phyloP scores from a whole-genome alignment of 495 filamentous ascomycete species.

The Penicillium flavigenum region DNA sequence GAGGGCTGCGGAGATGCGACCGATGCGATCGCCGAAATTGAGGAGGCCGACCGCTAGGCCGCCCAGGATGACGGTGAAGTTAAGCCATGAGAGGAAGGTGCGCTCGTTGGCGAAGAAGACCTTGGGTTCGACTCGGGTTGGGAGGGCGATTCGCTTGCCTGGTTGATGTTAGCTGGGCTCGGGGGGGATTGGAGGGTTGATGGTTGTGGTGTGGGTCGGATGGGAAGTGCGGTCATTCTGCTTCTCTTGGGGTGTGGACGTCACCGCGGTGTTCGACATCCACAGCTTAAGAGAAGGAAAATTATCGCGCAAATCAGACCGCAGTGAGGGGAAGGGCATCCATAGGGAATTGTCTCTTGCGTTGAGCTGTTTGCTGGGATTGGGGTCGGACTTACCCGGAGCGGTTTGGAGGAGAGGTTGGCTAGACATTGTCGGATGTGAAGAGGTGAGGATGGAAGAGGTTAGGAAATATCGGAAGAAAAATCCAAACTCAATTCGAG shows the following conservation, averaged over 20 bases:
- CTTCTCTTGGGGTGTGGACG: not conserved
- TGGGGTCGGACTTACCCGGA: constrained; percentile 47
- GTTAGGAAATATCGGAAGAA: constrained; percentile 1
- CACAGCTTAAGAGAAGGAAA: not conserved
- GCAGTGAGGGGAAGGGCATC: not conserved
- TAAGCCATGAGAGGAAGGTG: constrained; percentile 98
- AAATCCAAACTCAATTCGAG: constrained; percentile 1
- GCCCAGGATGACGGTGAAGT: constrained; percentile 97
- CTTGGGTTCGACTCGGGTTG: constrained; percentile 96
- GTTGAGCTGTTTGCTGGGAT: not conserved
- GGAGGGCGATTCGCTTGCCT: constrained; percentile 98
- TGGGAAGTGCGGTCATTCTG: not conserved
- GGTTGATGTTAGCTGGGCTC: constrained; percentile 7
- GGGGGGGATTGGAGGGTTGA: not conserved
- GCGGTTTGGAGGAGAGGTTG: constrained; percentile 92
- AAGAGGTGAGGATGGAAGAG: not conserved
- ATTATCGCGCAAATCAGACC: not conserved
- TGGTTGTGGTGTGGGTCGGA: not conserved
- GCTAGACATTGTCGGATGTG: constrained; percentile 68
- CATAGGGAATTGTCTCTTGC: not conserved
- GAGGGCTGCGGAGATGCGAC: constrained; percentile 84
- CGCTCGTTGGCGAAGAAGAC: constrained; percentile 99
- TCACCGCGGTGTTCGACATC: not conserved
- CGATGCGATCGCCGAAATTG: constrained; percentile 94
- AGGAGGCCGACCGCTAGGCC: constrained; percentile 93